Conservation (phyloP, 2,329 filamentous ascomycete species). For the Sporothrix sp. region DNA sequence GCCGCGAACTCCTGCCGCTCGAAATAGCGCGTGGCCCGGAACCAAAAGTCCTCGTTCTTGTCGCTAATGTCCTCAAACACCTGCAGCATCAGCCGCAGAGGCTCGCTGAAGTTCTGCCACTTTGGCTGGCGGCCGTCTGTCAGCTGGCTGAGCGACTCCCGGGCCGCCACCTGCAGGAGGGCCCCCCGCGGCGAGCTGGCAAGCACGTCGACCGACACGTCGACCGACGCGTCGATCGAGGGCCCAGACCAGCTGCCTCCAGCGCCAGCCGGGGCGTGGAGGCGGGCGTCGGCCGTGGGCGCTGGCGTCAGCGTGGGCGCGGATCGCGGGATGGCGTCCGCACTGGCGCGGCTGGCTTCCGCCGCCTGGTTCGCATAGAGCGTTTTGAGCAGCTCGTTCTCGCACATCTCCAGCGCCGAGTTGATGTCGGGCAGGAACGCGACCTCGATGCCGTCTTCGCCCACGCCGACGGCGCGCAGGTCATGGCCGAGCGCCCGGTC, state of each 20-base stretch:
- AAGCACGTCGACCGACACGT: constrained; percentile 35
- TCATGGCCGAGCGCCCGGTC: constrained; percentile 66
- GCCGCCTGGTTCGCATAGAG: constrained; percentile 63
- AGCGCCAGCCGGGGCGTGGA: not conserved
- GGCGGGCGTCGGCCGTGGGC: not conserved
- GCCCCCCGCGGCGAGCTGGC: constrained; percentile 74
- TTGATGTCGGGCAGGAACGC: constrained; percentile 83
- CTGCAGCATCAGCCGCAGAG: constrained; percentile 82
- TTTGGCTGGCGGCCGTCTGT: constrained; percentile 51
- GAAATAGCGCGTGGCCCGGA: constrained; percentile 68
- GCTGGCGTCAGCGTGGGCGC: not conserved
- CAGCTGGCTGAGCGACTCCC: constrained; percentile 59
- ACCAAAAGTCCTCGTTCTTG: constrained; percentile 94
- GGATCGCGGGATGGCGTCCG: not conserved
- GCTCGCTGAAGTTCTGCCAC: constrained; percentile 84
- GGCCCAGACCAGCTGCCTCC: constrained; percentile 19
- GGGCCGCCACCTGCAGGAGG: constrained; percentile 70
- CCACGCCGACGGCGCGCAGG: constrained; percentile 75
- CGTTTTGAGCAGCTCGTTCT: constrained; percentile 82
- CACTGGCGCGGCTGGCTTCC: constrained; percentile 26
- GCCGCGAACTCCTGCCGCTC: constrained; percentile 53
- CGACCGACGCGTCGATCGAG: too few species aligned
- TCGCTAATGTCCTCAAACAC: constrained; percentile 84
- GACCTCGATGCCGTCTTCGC: constrained; percentile 61
- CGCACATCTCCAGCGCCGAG: constrained; percentile 84